Evolutionary conservation across 257 asterid genomes (phyloP).

Genomic region (Gentiana macrophylla): DNA sequence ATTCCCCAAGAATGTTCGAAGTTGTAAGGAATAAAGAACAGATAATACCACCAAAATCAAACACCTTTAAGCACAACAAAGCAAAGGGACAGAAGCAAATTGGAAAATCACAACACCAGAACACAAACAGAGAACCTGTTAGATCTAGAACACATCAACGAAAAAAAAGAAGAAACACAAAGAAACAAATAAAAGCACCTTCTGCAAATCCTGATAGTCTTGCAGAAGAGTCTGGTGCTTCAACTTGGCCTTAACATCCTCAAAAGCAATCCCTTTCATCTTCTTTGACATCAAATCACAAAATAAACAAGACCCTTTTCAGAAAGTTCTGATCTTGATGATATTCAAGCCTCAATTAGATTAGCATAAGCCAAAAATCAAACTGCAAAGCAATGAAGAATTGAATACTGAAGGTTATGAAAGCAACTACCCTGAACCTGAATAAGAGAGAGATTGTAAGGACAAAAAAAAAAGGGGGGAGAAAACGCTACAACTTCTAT

Average conservation of each 20-base stretch:
- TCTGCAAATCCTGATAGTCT: conserved; percentile 57
- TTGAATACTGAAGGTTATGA: neutral
- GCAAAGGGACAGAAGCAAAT: too few relatives aligned
- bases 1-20: too few relatives aligned
- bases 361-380: conserved; percentile 13
- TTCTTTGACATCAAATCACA: conserved; percentile 61
- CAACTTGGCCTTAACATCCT: conserved; percentile 33
- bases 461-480: neutral
- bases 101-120: too few relatives aligned
- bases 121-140: too few relatives aligned
- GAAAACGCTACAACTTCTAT: conserved; percentile 10
- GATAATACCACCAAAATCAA: too few relatives aligned
- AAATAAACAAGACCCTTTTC: neutral
- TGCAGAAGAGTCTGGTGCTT: conserved; percentile 58
- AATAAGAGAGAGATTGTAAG: neutral
- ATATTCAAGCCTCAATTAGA: conserved; percentile 5
- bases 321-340: conserved; percentile 20
- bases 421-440: conserved; percentile 8
- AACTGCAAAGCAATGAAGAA: conserved; percentile 16
- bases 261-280: conserved; percentile 40
- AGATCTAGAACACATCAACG: conserved; percentile 7
- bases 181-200: conserved; percentile 29
- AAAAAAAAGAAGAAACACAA: conserved; percentile 10
- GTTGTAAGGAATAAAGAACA: too few relatives aligned
- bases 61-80: too few relatives aligned